Evolutionary conservation across 1,284 basidiomycete genomes (phyloP), one percentile per base, ranked within the genome.

Genomic region (Cutaneotrichosporon sp.): DNA sequence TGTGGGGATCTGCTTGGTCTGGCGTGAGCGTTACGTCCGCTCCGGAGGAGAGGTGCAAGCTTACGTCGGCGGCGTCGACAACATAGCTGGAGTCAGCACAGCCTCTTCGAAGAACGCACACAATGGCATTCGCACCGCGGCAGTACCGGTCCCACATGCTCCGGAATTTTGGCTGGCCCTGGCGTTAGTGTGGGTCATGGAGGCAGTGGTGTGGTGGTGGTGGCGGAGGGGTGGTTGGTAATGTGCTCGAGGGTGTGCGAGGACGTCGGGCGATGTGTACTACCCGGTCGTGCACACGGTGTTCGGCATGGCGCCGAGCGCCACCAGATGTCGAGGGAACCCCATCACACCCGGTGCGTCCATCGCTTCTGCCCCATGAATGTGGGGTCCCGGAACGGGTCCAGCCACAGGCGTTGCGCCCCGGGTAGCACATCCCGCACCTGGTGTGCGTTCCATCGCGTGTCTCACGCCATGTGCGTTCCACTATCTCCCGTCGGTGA

Each of bases 121-220:
- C 87, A 51, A 99, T 90, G 9, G 95, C 95, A 71, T 95, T 91
- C 0, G 95, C 92, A 11, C 95, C 95, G 62, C 89, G 86, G 78
- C 94, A 97, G 77, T 98, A 99, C 46, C 95, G 83, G 79, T 97
- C 93, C 95, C 76, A 85, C 83, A 86, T 84, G 54, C 81, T 82
- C 52, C 95, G 87, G 73, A 97, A 99, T 73, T 93, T 90, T 2
- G 95, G 91, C 82, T 97, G 95, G 18, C 94, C 94, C 70, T 76
- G 53, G 25, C 0, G 38, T 42, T 18, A 42, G 38, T n/a, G 34
- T 11, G 34, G 34, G 34, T 16, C 34, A 11, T 16, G 16, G 18
- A 42, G 38, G 34, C 13, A 55, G 60, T 31, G 54, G 14, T 20
- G 9, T 14, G 58, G 60, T 31, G 54, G 14, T 20, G 9, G 22